Base-by-base conservation (phyloP, 2,329 filamentous ascomycete genomes). In the Drechslerella stenobrocha region DNA sequence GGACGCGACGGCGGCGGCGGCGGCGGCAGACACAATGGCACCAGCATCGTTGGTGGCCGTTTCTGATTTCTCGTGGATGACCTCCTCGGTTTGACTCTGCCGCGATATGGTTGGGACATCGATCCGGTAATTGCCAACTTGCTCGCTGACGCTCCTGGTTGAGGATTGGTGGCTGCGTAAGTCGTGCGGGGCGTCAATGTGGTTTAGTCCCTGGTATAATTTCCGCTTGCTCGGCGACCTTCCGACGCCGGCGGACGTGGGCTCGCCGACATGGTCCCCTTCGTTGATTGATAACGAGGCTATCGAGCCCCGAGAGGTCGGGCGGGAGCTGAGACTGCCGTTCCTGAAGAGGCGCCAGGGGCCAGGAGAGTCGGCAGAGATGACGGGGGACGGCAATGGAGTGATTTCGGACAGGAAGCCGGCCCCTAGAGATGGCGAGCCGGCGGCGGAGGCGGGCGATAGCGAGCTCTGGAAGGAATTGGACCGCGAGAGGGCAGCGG, bases 381-480 rank as follows among this genome's bases (percentile, higher is more conserved):
- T 80, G 45, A 91, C 80, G 2, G 88, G 88, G 20, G 88, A 92
- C 1, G 88, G 88, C 30, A 93, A 78, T 57, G 88, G 88, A 2
- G 89, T 92, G 70, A 93, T 81, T 60, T 66, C 70, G 1, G 65
- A 65, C 18, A 73, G 67, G 32, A 65, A 70, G 18, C 70, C 72
- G 46, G 69, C 72, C 45, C 70, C 52, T 24, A 67, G 64, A 3
- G 72, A 71, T n/a, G 72, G 72, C 28, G 72, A 73, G 47, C 66
- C 55, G 22, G 55, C 32, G 20, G 70, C 64, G 13, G 71, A 72
- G 35, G 66, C 67, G 37, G 70, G 71, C 46, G 71, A 72, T 42
- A 72, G 53, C 20, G 64, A 69, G 67, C 71, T 71, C 46, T 70
- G 69, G 46, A 70, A 72, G 48, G 71, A 72, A 40, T 70, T 71